Evolutionary conservation across 331 rosid genomes (phyloP), one percentile per base, ranked within the genome.

Genomic region (Prunus yedoensis): DNA sequence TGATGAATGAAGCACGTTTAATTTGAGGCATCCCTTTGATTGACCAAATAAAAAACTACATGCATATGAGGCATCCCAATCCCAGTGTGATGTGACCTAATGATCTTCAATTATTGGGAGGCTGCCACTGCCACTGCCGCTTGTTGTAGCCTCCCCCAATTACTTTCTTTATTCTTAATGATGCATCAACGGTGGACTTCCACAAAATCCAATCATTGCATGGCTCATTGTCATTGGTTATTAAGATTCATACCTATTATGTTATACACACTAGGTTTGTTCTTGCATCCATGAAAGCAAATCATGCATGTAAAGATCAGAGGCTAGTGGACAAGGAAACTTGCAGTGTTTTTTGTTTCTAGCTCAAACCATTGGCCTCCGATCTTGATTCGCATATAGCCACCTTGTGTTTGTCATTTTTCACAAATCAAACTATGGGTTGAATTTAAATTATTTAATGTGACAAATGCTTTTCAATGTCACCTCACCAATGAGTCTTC

Each of bases 391-490:
- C 9, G 5, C 28, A 5, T 8, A 27, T 2, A 15, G 59, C 58
- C 75, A 58, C 46, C 60, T 15, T 30, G 69, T 32, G 45, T 49
- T n/a, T 20, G 41, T 68, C 21, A 46, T 46, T 74, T 75, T 65
- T 45, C 1, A 20, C 63, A 5, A 65, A 75, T 50, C 65, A 64
- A 12, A 58, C 46, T 30, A 25, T 23, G 45, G 5, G 10, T 68
- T 50, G 59, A 50, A 47, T 54, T 46, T 25, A 1, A 18, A 11
- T 58, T 0, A 38, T 38, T 38, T 38, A 73, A 46, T 17, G 35
- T 46, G 69, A 73, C 60, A 68, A 21, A 20, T 3, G 43, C 43
- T 1, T 38, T 38, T 38, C 43, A 7, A 38, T 7, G 43, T 38
- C 9, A 5, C 25, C 49, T 38, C 9, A 5, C 25, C 49, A 15